These are phyloP conservation scores for Hericium coralloides DNA, from an alignment of 768 basidiomycete genomes.

Conservation along the genomic window DNA sequence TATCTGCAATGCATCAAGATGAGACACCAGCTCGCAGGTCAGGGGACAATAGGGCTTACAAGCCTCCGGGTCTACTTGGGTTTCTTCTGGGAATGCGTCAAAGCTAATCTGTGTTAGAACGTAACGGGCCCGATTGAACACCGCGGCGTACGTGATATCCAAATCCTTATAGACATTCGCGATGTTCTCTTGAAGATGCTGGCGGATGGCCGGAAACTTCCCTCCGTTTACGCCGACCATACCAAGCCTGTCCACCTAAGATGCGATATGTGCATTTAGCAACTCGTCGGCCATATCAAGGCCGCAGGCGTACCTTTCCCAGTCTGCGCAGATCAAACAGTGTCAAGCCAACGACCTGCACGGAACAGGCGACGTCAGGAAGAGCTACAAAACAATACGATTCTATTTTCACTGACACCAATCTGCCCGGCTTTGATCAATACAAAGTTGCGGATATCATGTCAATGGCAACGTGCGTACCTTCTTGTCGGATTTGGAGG, in stretches of 20 bases:
- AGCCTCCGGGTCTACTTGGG: constrained; percentile 63
- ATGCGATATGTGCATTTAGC: not conserved
- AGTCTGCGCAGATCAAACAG: constrained; percentile 82
- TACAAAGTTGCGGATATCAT: not conserved
- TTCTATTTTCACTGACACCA: constrained; percentile 7
- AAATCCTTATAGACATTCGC: constrained; percentile 78
- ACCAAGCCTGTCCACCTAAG: constrained; percentile 57
- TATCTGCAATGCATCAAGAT: constrained; percentile 41
- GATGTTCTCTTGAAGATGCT: constrained; percentile 78
- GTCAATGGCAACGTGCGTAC: constrained; percentile 20
- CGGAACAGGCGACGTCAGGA: constrained; percentile 7
- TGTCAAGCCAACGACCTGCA: constrained; percentile 80
- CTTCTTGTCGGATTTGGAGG: constrained; percentile 93
- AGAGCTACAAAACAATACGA: not conserved
- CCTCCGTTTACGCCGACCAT: constrained; percentile 89
- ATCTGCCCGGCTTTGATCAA: constrained; percentile 21
- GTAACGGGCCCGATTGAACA: not conserved
- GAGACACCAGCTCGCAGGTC: not conserved
- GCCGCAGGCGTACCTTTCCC: constrained; percentile 48
- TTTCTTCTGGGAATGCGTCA: constrained; percentile 68
- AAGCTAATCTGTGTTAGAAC: constrained; percentile 39
- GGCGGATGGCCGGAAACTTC: constrained; percentile 80
- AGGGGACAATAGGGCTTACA: constrained; percentile 41
- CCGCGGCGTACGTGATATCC: constrained; percentile 57
- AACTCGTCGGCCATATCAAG: not conserved